Percentiles rank a stretch among this genome's conserved stretches.
phyloP scores from a whole-genome alignment of 148 eudicot species.

The Drosera capensis region DNA sequence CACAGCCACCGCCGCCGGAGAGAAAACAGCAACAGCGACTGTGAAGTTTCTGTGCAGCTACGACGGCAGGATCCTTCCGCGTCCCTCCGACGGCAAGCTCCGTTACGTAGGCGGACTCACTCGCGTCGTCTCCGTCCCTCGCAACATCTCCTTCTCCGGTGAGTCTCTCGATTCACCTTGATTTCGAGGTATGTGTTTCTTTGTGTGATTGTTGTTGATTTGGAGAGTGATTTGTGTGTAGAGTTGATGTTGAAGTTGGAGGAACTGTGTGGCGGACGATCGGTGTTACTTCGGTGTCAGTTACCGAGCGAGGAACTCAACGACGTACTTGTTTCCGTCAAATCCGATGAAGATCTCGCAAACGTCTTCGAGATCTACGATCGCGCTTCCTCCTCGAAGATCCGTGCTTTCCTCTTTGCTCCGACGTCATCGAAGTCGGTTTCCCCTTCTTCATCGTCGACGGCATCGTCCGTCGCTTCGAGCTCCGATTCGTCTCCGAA shows the following conservation, averaged over 20 bases:
- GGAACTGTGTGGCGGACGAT: constrained; percentile 36
- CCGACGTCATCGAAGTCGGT: background rate
- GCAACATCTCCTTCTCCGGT: constrained; percentile 58
- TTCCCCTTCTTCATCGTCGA: background rate
- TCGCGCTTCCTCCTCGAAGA: constrained; percentile 25
- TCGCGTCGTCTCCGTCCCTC: constrained; percentile 55
- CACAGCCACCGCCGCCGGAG: too few relatives aligned
- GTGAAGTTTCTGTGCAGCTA: constrained; percentile 75
- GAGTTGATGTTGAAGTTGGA: constrained; percentile 49
- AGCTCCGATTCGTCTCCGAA: constrained; percentile 11
- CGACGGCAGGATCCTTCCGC: constrained; percentile 79
- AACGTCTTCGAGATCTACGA: constrained; percentile 75
- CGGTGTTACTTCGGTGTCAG: constrained; percentile 46
- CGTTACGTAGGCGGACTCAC: constrained; percentile 84
- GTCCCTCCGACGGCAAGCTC: constrained; percentile 65
- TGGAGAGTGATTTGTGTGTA: constrained; percentile 8
- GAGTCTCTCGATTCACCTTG: constrained; percentile 1
- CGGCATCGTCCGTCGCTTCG: constrained; percentile 17
- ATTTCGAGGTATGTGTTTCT: background rate
- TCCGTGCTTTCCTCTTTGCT: constrained; percentile 46
- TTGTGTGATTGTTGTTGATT: background rate
- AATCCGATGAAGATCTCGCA: constrained; percentile 60
- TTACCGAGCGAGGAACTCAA: constrained; percentile 70
- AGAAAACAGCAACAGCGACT: too few relatives aligned
- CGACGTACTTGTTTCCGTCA: constrained; percentile 52